Evolutionary conservation across 2,329 filamentous ascomycete species (phyloP).

Genomic region (Tolypocladium tundrense): DNA sequence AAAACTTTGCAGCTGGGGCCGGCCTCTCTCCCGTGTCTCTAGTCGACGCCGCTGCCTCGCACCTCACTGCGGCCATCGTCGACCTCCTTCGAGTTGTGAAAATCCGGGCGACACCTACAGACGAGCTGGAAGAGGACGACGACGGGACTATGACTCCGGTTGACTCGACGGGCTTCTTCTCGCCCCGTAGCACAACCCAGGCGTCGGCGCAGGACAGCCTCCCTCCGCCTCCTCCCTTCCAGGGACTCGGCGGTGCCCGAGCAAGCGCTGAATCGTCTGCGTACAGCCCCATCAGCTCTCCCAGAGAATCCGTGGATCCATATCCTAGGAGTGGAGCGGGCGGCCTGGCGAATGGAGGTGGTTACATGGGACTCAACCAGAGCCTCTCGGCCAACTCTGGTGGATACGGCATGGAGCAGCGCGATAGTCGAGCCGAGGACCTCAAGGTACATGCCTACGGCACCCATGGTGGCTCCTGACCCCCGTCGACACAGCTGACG

Average conservation of each 20-base stretch:
- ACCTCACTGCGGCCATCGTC: constrained; percentile 76
- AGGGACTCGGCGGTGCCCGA: constrained; percentile 43
- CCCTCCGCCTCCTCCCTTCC: constrained; percentile 44
- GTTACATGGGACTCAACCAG: constrained; percentile 23
- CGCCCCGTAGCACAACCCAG: constrained; percentile 36
- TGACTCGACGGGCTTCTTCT: constrained; percentile 61
- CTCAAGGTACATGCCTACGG: constrained; percentile 29
- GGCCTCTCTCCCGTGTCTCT: constrained; percentile 90
- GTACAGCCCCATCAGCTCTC: constrained; percentile 64
- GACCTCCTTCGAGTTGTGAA: constrained; percentile 78
- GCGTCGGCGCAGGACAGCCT: constrained; percentile 27
- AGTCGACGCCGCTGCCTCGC: constrained; percentile 84
- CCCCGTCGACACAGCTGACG: constrained; percentile 6
- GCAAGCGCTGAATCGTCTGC: constrained; percentile 60
- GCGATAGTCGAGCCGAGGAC: constrained; percentile 35
- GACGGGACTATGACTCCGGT: constrained; percentile 56
- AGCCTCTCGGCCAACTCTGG: constrained; percentile 23
- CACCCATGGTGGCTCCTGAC: constrained; percentile 7
- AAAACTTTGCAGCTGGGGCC: constrained; percentile 74
- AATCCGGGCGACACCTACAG: constrained; percentile 63
- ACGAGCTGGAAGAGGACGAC: constrained; percentile 70
- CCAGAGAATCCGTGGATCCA: constrained; percentile 44
- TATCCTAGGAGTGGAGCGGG: constrained; percentile 24
- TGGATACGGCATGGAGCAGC: constrained; percentile 25
- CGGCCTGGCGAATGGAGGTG: constrained; percentile 26